Base-by-base conservation (phyloP, 1,284 basidiomycete genomes). In the Trichosporon sp. region DNA sequence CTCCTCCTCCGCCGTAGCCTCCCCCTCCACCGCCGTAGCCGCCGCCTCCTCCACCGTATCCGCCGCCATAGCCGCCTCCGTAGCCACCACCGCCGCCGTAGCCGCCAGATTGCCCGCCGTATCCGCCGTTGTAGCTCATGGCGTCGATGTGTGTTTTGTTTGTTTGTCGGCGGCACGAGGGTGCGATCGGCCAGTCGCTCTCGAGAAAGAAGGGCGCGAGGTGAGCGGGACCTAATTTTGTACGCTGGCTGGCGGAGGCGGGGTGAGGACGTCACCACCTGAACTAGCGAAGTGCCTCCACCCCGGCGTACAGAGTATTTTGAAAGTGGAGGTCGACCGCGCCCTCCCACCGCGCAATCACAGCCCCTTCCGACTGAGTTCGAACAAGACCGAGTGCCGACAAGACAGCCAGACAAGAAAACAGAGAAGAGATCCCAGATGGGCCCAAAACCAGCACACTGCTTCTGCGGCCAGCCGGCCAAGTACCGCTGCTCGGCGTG, bases 401-500 rank as follows among this genome's bases (percentile, higher is more conserved):
- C 2, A n/a, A 21, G 42, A n/a, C 6, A 44, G 15, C 2, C 42
- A 44, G 42, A 18, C 4, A 51, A 21, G 3, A 5, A 51, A 2
- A 51, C 21, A 21, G 15, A 3, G 13, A 42, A n/a, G 15, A 29
- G 21, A 44, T 6, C 25, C 1, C 18, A 18, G 18, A 72, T 72
- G 71, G 56, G 65, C 0, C 71, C 69, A 3, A 72, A 67, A 65
- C 25, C 65, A 1, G n/a, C 60, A 12, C 11, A 21, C 15, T 83
- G 81, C 67, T 69, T 82, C 25, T 83, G 82, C 72, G 56, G 56
- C 25, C 42, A 72, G 9, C 34, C 65, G 15, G 79, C 78, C 15
- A 83, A 82, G 63, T 83, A 83, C 56, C 72, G 79, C 63, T 83
- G 82, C 70, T 73, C 80, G 15, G 72, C 72, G 34, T 83, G 82